These are phyloP conservation scores for Colletotrichum gloeosporioides DNA, from an alignment of 2,329 filamentous ascomycete genomes.

Conservation along the genomic window DNA sequence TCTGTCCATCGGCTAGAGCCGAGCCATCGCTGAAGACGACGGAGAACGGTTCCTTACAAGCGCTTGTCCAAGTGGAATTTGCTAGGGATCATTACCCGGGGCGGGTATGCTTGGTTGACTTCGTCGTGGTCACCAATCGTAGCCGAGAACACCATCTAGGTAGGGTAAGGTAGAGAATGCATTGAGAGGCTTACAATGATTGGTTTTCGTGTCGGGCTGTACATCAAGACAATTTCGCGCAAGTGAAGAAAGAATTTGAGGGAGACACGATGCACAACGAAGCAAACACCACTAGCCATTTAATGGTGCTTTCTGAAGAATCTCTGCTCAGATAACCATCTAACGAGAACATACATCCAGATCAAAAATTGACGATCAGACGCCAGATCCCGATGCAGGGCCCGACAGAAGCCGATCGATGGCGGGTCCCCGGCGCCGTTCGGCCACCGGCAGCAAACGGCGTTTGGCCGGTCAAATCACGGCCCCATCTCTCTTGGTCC, in stretches of 20 bases:
- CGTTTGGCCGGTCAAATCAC: not conserved
- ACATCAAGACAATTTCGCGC: no score
- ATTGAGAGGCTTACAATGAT: no score
- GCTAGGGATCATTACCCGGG: no score
- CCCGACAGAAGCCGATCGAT: not conserved
- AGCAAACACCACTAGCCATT: not conserved
- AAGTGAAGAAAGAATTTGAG: not conserved
- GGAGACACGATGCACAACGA: not conserved
- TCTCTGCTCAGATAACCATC: not conserved
- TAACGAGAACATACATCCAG: not conserved
- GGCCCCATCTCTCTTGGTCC: no score
- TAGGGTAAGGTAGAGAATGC: no score
- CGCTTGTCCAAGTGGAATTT: no score
- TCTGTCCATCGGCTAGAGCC: not conserved
- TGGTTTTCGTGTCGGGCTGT: no score
- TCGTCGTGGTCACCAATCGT: no score
- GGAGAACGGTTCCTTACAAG: no score
- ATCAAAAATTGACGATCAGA: not conserved
- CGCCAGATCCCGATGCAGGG: not conserved
- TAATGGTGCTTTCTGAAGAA: not conserved
- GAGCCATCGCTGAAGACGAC: accelerated
- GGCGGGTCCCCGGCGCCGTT: not conserved
- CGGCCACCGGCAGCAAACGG: not conserved
- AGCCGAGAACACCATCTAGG: no score
- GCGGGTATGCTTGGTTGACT: not conserved